Percentiles rank a stretch among this genome's conserved stretches.
Conservation (phyloP, 306 rosid genomes). For the Mucuna pruriens region DNA sequence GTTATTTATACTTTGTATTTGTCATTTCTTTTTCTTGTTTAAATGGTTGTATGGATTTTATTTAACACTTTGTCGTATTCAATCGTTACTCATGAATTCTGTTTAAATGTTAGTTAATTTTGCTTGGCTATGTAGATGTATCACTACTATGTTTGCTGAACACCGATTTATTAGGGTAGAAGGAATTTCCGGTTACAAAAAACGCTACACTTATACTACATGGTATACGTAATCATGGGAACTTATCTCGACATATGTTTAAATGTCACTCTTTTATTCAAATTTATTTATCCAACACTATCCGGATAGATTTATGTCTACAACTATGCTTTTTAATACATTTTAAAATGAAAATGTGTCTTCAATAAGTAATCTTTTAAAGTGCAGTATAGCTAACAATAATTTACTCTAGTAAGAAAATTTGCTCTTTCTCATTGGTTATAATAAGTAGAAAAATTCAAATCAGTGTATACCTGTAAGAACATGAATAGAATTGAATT, state of each 20-base stretch:
- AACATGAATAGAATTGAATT: background rate
- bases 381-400: background rate
- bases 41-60: background rate
- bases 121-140: background rate
- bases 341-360: background rate
- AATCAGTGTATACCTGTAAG: background rate
- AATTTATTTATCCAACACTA: background rate
- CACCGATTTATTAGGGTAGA: background rate
- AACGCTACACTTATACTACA: background rate
- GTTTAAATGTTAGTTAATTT: background rate
- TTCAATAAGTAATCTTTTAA: background rate
- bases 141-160: background rate
- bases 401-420: background rate
- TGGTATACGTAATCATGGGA: background rate
- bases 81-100: background rate
- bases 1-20: background rate
- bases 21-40: background rate
- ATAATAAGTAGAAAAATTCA: background rate
- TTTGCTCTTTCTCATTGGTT: background rate
- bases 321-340: background rate
- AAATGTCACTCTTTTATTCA: background rate
- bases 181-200: no score
- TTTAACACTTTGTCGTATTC: background rate
- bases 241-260: background rate
- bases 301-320: background rate